phyloP scores from a whole-genome alignment of 2,329 filamentous ascomycete genomes.

The Zopfia rhizophila region DNA sequence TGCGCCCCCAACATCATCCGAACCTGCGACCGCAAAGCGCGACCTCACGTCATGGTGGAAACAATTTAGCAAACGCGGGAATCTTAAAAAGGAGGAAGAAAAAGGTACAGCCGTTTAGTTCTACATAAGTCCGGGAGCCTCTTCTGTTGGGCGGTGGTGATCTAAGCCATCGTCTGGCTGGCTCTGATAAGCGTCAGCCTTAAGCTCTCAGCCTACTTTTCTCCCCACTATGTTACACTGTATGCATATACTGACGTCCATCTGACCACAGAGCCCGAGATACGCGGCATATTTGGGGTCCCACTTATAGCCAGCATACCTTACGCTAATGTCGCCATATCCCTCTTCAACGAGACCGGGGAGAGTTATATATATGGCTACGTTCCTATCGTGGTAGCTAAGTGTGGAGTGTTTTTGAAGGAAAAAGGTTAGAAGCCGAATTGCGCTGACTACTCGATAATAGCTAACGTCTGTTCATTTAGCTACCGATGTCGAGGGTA shows the following conservation, averaged over 20 bases:
- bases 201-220: conserved; percentile 18
- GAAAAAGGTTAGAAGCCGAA: conserved; percentile 96
- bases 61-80: conserved; percentile 78
- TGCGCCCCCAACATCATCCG: conserved; percentile 60
- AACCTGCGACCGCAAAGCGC: conserved; percentile 83
- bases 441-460: neutral
- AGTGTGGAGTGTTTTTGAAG: conserved; percentile 96
- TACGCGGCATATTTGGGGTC: conserved; percentile 90
- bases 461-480: conserved; percentile 33
- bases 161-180: conserved; percentile 5
- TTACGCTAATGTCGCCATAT: conserved; percentile 98
- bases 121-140: neutral
- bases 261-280: conserved; percentile 44
- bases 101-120: conserved; percentile 61
- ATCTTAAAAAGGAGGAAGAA: conserved; percentile 69
- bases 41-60: conserved; percentile 98
- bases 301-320: conserved; percentile 93
- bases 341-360: conserved; percentile 89
- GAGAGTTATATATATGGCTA: conserved; percentile 99
- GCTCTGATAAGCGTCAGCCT: conserved; percentile 30
- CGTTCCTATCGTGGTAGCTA: conserved; percentile 97
- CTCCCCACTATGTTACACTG: conserved; percentile 24
- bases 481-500: conserved; percentile 96
- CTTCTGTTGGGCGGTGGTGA: conserved; percentile 13
- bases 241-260: conserved; percentile 34